phyloP scores from a whole-genome alignment of 2,329 filamentous ascomycete genomes.

The Nothomitra cinnamomea region DNA sequence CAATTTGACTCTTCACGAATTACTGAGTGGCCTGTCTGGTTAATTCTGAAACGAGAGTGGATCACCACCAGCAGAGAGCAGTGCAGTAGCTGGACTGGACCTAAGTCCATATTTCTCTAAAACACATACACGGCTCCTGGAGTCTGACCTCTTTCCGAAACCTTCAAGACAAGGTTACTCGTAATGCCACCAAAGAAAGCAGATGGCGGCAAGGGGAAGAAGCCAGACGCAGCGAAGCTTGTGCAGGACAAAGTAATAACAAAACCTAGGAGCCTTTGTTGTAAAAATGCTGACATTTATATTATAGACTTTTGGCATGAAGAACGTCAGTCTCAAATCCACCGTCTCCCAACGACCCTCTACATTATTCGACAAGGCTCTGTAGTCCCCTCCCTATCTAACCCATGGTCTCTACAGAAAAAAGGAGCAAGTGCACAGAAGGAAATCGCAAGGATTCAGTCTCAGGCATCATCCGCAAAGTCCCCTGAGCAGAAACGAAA shows the following conservation, averaged over 20 bases:
- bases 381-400: background rate
- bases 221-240: conserved; percentile 37
- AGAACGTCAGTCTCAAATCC: conserved; percentile 44
- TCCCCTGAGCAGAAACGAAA: conserved; percentile 79
- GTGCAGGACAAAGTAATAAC: conserved; percentile 59
- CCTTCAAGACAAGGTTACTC: conserved; percentile 17
- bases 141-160: background rate
- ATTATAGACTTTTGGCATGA: conserved; percentile 82
- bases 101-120: background rate
- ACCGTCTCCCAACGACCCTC: background rate
- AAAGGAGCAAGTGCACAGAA: conserved; percentile 84
- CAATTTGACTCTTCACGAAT: too few species aligned
- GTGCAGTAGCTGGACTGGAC: too few species aligned
- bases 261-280: background rate
- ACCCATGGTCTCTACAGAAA: conserved; percentile 34
- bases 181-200: conserved; percentile 57
- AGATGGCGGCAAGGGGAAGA: conserved; percentile 23
- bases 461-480: conserved; percentile 55
- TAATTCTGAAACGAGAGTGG: background rate
- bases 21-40: too few species aligned
- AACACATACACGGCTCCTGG: background rate
- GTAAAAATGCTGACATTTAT: conserved; percentile 3
- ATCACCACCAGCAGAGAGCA: background rate
- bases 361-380: background rate
- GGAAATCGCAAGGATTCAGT: conserved; percentile 69